Conservation (phyloP, 495 filamentous ascomycete genomes). For the Aspergillus homomorphus region DNA sequence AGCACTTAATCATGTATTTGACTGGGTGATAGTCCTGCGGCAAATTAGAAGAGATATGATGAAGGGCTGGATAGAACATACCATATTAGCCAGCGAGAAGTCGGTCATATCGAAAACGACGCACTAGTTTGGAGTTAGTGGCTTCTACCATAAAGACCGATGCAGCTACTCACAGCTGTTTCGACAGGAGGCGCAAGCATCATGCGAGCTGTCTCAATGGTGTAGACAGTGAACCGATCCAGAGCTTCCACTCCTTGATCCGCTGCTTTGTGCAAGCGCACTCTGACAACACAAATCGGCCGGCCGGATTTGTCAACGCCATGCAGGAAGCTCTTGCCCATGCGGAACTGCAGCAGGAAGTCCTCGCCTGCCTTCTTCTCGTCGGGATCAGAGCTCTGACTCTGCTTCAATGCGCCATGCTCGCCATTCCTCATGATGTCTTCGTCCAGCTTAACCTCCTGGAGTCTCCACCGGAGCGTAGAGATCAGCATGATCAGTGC, state of each 20-base stretch:
- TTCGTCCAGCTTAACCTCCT: constrained; percentile 80
- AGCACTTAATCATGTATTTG: constrained; percentile 99
- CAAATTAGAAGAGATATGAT: constrained; percentile 13
- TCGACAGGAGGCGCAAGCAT: constrained; percentile 77
- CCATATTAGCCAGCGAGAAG: constrained; percentile 94
- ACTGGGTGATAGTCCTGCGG: constrained; percentile 86
- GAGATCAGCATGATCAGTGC: constrained; percentile 92
- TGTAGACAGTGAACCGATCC: constrained; percentile 88
- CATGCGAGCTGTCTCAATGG: constrained; percentile 88
- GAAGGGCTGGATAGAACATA: constrained; percentile 32
- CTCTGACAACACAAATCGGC: constrained; percentile 84
- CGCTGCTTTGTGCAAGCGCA: constrained; percentile 71
- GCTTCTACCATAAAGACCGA: neutral
- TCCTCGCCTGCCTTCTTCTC: constrained; percentile 70
- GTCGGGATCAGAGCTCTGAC: constrained; percentile 50
- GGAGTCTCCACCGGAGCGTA: constrained; percentile 85
- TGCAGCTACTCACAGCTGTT: constrained; percentile 69
- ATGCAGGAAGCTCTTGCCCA: constrained; percentile 95
- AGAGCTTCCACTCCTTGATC: constrained; percentile 79
- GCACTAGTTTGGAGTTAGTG: constrained; percentile 43
- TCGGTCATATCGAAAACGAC: constrained; percentile 95
- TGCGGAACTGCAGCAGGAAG: constrained; percentile 77
- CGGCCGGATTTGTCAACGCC: constrained; percentile 80
- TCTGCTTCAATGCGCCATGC: constrained; percentile 56
- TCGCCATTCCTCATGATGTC: constrained; percentile 84